These are phyloP conservation scores for Chloromonas sp. DNA, from an alignment of 163 green algal genomes.

Conservation along the genomic window DNA sequence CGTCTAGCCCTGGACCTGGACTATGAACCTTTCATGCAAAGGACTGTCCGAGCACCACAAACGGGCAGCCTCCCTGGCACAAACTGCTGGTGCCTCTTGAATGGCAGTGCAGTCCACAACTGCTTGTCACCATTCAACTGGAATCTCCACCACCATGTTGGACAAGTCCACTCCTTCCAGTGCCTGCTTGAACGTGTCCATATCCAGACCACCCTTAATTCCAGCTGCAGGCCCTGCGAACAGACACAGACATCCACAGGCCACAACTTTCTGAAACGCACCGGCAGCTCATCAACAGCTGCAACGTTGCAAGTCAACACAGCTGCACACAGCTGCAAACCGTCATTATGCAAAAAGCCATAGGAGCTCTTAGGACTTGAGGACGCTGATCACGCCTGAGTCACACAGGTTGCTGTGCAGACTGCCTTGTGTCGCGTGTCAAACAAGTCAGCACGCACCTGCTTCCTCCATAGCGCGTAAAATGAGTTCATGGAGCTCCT, in stretches of 20 bases:
- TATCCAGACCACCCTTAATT: slow-evolving; percentile 21
- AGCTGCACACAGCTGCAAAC: neutral
- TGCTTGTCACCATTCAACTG: slow-evolving; percentile 27
- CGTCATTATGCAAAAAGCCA: neutral
- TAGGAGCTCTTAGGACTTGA: no score
- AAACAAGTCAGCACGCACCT: neutral
- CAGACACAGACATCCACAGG: neutral
- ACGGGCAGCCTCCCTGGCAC: no score
- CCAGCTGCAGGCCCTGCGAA: slow-evolving; percentile 11
- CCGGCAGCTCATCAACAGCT: neutral
- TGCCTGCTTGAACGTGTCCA: slow-evolving; percentile 28
- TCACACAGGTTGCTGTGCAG: no score
- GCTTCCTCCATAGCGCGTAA: slow-evolving; percentile 26
- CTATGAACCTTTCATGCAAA: no score
- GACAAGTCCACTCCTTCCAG: slow-evolving; percentile 27
- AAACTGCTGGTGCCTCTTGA: no score
- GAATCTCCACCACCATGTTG: slow-evolving; percentile 48
- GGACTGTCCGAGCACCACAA: no score
- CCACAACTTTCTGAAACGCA: no score
- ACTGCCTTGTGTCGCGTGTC: no score
- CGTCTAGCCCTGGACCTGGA: no score
- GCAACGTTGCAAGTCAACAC: neutral
- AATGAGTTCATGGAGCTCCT: slow-evolving; percentile 43
- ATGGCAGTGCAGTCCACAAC: neutral
- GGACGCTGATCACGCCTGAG: no score